Conservation (phyloP, 768 basidiomycete species). For the Tylopilus rubrobrunneus region DNA sequence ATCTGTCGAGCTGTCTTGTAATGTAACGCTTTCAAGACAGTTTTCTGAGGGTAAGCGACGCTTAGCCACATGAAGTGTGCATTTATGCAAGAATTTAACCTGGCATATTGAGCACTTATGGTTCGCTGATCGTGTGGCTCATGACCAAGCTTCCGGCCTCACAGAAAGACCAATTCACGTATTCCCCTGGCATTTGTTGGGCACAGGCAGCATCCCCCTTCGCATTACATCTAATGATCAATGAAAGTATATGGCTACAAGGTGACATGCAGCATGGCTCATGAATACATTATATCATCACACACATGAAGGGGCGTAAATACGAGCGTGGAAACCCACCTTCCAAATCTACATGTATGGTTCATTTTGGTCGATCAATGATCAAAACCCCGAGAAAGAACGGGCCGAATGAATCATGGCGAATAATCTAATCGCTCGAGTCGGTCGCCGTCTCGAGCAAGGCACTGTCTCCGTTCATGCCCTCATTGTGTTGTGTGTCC, state of each 20-base stretch:
- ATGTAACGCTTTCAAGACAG: too few relatives aligned
- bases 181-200: too few relatives aligned
- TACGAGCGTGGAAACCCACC: not conserved
- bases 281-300: slow-evolving; percentile 8
- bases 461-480: slow-evolving; percentile 4
- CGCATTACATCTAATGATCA: not conserved
- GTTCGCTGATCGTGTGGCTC: too few relatives aligned
- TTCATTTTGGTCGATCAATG: not conserved
- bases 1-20: too few relatives aligned
- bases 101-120: too few relatives aligned
- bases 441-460: slow-evolving; percentile 11
- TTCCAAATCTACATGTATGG: not conserved
- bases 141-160: too few relatives aligned
- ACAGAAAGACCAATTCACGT: too few relatives aligned
- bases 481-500: not conserved
- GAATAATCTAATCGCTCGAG: slow-evolving; percentile 10
- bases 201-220: not conserved
- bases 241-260: not conserved
- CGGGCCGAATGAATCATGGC: too few relatives aligned
- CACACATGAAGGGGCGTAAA: slow-evolving; percentile 9
- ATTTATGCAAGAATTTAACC: too few relatives aligned
- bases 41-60: too few relatives aligned
- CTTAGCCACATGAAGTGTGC: too few relatives aligned
- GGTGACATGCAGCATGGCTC: not conserved
- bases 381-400: not conserved